A percentile compares a stretch with the other conserved stretches of the same genome.
These are phyloP conservation scores for Ramichloridium luteum DNA, from an alignment of 2,329 filamentous ascomycete species.

Conservation along the genomic window DNA sequence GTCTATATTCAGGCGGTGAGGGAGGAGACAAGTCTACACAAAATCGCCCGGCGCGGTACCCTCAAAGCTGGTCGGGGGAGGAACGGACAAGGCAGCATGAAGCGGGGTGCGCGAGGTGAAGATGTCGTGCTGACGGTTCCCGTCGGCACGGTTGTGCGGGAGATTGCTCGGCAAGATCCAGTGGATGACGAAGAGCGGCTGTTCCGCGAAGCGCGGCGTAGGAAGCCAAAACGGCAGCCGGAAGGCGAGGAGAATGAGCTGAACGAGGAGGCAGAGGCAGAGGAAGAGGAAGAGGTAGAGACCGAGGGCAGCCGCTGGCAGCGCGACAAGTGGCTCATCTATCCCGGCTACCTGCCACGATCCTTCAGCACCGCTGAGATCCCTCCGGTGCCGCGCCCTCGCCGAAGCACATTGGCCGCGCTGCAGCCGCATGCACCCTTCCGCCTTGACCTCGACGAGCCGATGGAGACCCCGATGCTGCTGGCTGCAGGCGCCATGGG, in stretches of 20 bases:
- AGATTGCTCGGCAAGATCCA: constrained; percentile 68
- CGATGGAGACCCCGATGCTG: constrained; percentile 72
- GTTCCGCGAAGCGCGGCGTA: not conserved
- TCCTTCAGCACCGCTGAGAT: constrained; percentile 50
- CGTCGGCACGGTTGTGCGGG: constrained; percentile 79
- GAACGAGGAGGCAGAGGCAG: constrained; percentile 17
- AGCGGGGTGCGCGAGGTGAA: constrained; percentile 66
- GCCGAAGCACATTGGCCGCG: constrained; percentile 46
- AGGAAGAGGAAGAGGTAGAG: constrained; percentile 27
- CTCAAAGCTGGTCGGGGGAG: constrained; percentile 64
- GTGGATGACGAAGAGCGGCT: constrained; percentile 50
- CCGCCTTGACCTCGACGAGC: constrained; percentile 44
- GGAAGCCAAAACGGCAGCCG: constrained; percentile 9
- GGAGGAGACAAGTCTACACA: constrained; percentile 86
- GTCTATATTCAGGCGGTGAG: constrained; percentile 89
- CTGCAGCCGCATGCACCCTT: constrained; percentile 64
- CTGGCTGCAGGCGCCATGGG: constrained; percentile 80
- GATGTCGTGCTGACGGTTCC: constrained; percentile 84
- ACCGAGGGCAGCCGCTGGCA: constrained; percentile 28
- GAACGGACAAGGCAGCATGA: constrained; percentile 62
- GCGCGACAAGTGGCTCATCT: constrained; percentile 71
- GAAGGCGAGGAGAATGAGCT: constrained; percentile 20
- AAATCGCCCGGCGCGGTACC: constrained; percentile 65
- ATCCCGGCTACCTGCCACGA: constrained; percentile 68
- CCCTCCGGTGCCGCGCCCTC: constrained; percentile 43